Conservation (phyloP, 208 protist genomes). For the Wallacemonas sp. region DNA sequence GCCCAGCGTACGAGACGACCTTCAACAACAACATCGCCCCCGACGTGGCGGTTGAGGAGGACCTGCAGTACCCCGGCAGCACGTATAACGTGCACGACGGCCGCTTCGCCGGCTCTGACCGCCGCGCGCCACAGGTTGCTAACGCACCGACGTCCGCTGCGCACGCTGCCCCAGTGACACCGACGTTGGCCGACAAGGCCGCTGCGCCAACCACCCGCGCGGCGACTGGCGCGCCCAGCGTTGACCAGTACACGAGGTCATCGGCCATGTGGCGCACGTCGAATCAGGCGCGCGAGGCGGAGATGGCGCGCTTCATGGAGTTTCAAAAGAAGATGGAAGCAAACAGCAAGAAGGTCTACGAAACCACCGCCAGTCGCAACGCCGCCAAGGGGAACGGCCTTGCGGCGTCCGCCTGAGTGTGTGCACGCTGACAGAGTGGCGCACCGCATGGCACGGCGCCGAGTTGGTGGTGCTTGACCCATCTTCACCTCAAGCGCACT, state of each 20-base stretch:
- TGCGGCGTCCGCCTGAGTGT: slow-evolving; percentile 11
- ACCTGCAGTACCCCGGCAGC: slow-evolving; percentile 74
- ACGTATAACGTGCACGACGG: slow-evolving; percentile 75
- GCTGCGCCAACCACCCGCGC: not conserved
- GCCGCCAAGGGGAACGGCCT: slow-evolving; percentile 5
- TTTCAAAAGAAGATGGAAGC: slow-evolving; percentile 65
- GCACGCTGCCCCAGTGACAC: not conserved
- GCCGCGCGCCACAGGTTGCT: not conserved
- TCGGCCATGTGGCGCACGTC: slow-evolving; percentile 80
- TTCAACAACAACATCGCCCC: slow-evolving; percentile 66
- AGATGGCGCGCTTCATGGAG: slow-evolving; percentile 74
- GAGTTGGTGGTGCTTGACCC: not conserved
- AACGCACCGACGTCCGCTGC: not conserved
- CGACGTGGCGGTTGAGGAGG: slow-evolving; percentile 36
- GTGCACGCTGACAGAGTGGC: too few species aligned
- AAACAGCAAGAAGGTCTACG: slow-evolving; percentile 67
- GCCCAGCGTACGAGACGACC: slow-evolving; percentile 15
- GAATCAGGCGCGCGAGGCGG: slow-evolving; percentile 65
- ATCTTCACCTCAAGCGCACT: not conserved
- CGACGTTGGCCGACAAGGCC: not conserved
- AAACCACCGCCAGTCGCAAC: slow-evolving; percentile 23
- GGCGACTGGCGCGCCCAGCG: slow-evolving; percentile 8
- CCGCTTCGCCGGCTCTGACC: not conserved
- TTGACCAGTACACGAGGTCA: slow-evolving; percentile 36
- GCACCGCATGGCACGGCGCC: too few species aligned